A percentile compares a stretch with the other conserved stretches of the same genome.
phyloP scores from a whole-genome alignment of 2,329 filamentous ascomycete genomes.

The Fusarium austroafricanum region DNA sequence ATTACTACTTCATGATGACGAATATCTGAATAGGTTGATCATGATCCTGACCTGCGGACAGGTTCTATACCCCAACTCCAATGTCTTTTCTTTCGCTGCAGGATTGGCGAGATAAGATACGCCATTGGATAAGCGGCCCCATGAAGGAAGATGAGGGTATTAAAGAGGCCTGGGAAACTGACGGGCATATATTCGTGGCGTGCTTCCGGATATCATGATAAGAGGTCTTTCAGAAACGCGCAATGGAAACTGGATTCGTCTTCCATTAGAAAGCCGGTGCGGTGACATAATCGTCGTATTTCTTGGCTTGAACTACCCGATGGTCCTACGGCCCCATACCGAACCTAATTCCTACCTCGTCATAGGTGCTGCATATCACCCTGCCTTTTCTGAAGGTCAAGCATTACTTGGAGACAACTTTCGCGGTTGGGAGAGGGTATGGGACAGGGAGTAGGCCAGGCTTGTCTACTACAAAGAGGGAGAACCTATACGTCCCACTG shows the following conservation, averaged over 20 bases:
- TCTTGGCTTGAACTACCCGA: not conserved
- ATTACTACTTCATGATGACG: not conserved
- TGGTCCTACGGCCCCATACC: not conserved
- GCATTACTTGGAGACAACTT: not conserved
- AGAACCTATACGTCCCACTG: not conserved
- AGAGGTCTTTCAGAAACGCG: too few relatives aligned
- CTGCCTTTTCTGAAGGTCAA: not conserved
- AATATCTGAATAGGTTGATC: too few relatives aligned
- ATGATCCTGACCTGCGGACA: too few relatives aligned
- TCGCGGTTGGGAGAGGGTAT: not conserved
- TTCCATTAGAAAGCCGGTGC: not conserved
- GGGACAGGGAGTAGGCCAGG: not conserved
- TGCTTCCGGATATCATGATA: too few relatives aligned
- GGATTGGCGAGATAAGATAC: too few relatives aligned
- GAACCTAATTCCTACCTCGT: not conserved
- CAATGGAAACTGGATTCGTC: not conserved
- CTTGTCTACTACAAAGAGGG: not conserved
- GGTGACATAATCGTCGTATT: not conserved
- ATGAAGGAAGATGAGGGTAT: too few relatives aligned
- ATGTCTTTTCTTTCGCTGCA: too few relatives aligned
- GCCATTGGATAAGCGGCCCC: too few relatives aligned
- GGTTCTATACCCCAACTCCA: too few relatives aligned
- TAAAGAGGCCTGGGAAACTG: not conserved
- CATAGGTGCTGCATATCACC: not conserved
- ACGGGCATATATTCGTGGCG: too few relatives aligned